Base-by-base conservation (phyloP, 805 yeast genomes). In the Candida xiaguanensis region DNA sequence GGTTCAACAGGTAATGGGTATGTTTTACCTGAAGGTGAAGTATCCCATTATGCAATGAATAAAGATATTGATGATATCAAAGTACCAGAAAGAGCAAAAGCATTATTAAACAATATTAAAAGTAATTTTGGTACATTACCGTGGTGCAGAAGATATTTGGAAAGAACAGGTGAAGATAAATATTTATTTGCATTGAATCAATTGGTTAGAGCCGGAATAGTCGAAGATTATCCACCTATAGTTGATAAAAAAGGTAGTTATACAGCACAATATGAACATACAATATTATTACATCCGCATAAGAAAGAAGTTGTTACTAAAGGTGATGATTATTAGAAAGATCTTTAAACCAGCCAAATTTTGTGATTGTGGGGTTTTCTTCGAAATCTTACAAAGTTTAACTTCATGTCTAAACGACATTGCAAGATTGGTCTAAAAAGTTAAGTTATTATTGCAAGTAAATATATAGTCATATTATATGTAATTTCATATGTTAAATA, bases 261-360 rank as follows among this genome's bases (percentile, higher is more conserved):
- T 72, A 93, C 98, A 27, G 99, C 99, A 0, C 99, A 93, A 64
- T 91, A 65, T 56, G 99, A 93, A 61, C 99, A 93, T 66, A 93
- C 99, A 1, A 76, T 91, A 34, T 70, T 93, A 49, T 69, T 93
- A 53, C 93, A 90, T 55, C 95, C 97, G 20, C 87, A 87, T 42
- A 79, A 78, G 63, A 93, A 91, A 69, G 99, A 93, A 64, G 91
- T 93, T 32, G 89, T 93, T 15, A 86, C 96, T 11, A 77, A 91
- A 50, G 99, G 99, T 36, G 96, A 88, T 32, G 99, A 93, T 63
- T 93, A 81, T 58, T 91, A 63, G 47, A 18, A n/a, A 25, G 23
- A 20, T 9, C 14, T n/a, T n/a, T n/a, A n/a, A n/a, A n/a, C n/a
- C n/a, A n/a, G n/a, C n/a, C n/a, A n/a, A n/a, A n/a, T n/a, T n/a